Base-by-base conservation (phyloP, 2,329 filamentous ascomycete species). In the Pyrenochaeta sp. region DNA sequence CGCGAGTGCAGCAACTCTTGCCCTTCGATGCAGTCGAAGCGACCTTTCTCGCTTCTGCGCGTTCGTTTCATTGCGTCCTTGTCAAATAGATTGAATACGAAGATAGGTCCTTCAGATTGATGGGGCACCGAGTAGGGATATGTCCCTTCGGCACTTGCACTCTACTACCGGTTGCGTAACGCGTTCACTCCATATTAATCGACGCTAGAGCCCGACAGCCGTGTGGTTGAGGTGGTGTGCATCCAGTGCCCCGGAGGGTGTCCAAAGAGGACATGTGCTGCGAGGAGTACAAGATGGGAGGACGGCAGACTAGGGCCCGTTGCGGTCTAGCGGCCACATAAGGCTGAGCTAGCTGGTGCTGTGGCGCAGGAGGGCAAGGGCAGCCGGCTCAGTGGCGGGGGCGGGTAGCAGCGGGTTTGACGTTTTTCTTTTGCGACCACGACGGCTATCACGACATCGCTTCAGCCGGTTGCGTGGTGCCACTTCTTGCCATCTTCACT, bases 381-480 rank as follows among this genome's bases (percentile, higher is more conserved):
- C n/a, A 5, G 23, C 19, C 30, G 32, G 43, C 26, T 34, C n/a
- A 34, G 35, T 39, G 35, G 31, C 44, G 45, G 40, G 31, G 39
- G 40, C 54, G 54, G 54, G 46, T 57, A 57, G 36, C 19, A 35
- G 45, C 51, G 54, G 54, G 43, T 40, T 47, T 43, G 44, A 46
- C 43, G 41, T 44, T 44, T 50, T 50, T 53, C 48, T 42, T 55
- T 44, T 44, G 38, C 52, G 45, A 41, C 42, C 14, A 27, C 18
- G 36, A 26, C 30, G 15, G 20, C 6, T 11, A 35, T 49, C 41
- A 44, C 49, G 40, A 42, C 50, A 47, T 50, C 17, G 17, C 30
- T 9, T 21, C 27, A 6, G 2, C 3, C 10, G 18, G 17, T 38
- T 36, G 18, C 34, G 29, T n/a, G 22, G 24, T 23, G 20, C 6